Evolutionary conservation across 2,329 filamentous ascomycete genomes (phyloP), one percentile per base, ranked within the genome.

Genomic region (Huntiella omanensis): DNA sequence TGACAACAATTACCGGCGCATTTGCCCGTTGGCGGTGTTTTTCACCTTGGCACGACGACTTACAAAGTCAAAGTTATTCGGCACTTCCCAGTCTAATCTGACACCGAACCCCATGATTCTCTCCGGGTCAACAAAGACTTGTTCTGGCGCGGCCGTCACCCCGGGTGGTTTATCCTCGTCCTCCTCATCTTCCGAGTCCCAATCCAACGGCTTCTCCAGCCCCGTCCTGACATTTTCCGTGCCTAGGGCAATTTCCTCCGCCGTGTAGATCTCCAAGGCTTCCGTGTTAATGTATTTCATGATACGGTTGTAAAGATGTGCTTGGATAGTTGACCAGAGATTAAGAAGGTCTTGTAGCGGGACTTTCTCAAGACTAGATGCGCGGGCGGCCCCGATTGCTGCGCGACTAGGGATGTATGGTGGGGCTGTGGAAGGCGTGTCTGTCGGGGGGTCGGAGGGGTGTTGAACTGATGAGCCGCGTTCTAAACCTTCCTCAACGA

Each of bases 201-300:
- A 67, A 42, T 70, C 68, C 10, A 75, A 54, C 2, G 60, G 66
- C 53, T 73, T 68, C 56, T 60, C 69, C 56, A 91, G 59, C 0
- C 83, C 83, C 0, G 83, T 88, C 34, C 77, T 69, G 40, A 87
- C 79, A 54, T 75, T 79, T 55, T 81, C 72, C 8, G 80, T 59
- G 5, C 83, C 83, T 49, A 58, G 53, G 49, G 71, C 74, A 44
- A 72, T 69, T 64, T 91, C 84, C 54, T 79, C 77, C 3, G 73
- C 65, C 2, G 82, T 88, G 58, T 77, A 91, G 48, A 77, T 68
- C 47, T 81, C 77, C n/a, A 56, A 57, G 0, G 65, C 65, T 52
- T 65, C 64, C 16, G 65, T 64, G 33, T 59, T 55, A 34, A 64
- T 64, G 47, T 68, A 66, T 17, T 56, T 56, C 8, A 57, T 57